Evolutionary conservation across 2,329 filamentous ascomycete genomes (phyloP).

Genomic region (Trichoderma harzianum): DNA sequence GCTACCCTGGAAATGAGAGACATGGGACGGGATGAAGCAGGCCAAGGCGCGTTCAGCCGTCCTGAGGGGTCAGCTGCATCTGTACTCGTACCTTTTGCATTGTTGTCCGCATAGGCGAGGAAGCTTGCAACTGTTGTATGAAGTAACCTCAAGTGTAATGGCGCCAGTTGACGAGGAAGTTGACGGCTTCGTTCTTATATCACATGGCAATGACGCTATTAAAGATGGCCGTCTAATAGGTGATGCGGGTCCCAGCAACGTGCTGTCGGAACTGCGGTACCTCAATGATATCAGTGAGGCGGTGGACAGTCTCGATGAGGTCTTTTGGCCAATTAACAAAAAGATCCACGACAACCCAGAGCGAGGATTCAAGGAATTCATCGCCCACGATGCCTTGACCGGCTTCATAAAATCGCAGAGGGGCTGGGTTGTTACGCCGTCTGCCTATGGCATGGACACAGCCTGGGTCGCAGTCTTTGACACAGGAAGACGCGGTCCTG

Average conservation of each 20-base stretch:
- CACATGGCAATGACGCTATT: neutral
- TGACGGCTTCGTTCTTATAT: conserved; percentile 19
- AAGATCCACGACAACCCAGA: conserved; percentile 45
- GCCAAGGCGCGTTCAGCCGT: neutral
- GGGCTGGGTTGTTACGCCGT: conserved; percentile 39
- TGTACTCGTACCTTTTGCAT: neutral
- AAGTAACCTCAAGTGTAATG: neutral
- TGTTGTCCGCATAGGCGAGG: neutral
- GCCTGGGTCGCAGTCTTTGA: conserved; percentile 43
- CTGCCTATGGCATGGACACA: conserved; percentile 42
- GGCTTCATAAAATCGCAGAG: conserved; percentile 33
- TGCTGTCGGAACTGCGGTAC: neutral
- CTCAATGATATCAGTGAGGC: conserved; percentile 41
- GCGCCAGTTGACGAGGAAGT: conserved; percentile 3
- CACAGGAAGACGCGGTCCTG: conserved; percentile 33
- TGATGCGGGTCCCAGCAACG: neutral
- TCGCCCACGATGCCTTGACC: conserved; percentile 40
- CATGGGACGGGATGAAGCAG: neutral
- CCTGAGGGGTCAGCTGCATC: too few relatives aligned
- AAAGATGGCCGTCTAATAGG: neutral
- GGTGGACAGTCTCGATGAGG: conserved; percentile 20
- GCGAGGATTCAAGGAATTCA: conserved; percentile 39
- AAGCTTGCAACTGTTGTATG: neutral
- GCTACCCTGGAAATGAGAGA: neutral
- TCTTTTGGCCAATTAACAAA: conserved; percentile 36